phyloP scores from a whole-genome alignment of 495 filamentous ascomycete genomes.

The Penicillium diatomitis region DNA sequence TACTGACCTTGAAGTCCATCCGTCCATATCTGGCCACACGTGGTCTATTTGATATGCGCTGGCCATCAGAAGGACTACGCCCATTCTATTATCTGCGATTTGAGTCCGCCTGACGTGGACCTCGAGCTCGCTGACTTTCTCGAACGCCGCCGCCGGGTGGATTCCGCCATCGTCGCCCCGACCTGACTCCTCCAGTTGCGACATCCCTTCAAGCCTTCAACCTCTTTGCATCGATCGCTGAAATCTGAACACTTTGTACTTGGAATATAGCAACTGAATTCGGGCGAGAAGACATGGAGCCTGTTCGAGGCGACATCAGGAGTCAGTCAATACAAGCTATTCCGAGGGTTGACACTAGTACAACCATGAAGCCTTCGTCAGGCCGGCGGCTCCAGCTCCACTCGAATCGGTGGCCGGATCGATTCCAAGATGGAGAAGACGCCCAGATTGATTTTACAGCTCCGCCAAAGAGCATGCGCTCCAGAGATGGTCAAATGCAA shows the following conservation, averaged over 20 bases:
- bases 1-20: not conserved
- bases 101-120: constrained; percentile 15
- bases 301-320: constrained; percentile 24
- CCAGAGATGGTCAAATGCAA: constrained; percentile 35
- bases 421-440: constrained; percentile 64
- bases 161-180: constrained; percentile 15
- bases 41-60: constrained; percentile 10
- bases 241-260: no score
- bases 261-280: no score
- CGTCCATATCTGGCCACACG: constrained; percentile 4
- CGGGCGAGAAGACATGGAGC: constrained; percentile 15
- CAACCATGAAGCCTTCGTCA: constrained; percentile 26
- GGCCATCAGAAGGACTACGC: constrained; percentile 5
- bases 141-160: constrained; percentile 11
- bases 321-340: constrained; percentile 16
- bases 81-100: constrained; percentile 1
- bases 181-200: constrained; percentile 4
- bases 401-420: constrained; percentile 68
- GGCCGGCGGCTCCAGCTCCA: constrained; percentile 42
- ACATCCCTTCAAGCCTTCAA: constrained; percentile 1
- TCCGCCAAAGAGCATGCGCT: constrained; percentile 29
- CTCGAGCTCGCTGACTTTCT: constrained; percentile 3
- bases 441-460: constrained; percentile 65
- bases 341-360: constrained; percentile 23
- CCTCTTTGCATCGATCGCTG: not conserved